A percentile compares a stretch with the other conserved stretches of the same genome.
Evolutionary conservation across 768 basidiomycete species (phyloP).

Genomic region (Rhodotorula kratochvilovae): DNA sequence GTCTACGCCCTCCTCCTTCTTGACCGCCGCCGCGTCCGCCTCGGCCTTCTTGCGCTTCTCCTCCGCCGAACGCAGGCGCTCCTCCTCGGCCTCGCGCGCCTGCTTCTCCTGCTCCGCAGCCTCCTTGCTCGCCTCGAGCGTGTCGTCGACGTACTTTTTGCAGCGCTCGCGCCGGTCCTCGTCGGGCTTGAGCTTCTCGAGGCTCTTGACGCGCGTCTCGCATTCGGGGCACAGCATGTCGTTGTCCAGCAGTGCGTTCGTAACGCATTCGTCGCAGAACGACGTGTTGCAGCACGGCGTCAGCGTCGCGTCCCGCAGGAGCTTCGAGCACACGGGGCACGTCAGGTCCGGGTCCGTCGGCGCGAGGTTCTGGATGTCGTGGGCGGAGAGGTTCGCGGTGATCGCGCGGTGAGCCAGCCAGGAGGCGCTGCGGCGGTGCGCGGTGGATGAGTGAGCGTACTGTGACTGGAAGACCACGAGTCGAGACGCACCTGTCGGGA

Average conservation of each 20-base stretch:
- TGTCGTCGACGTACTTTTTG: constrained; percentile 69
- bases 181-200: constrained; percentile 80
- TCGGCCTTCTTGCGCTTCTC: constrained; percentile 18
- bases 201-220: constrained; percentile 74
- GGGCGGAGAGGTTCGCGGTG: constrained; percentile 72
- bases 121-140: constrained; percentile 49
- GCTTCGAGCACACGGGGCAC: constrained; percentile 87
- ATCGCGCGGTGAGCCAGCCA: constrained; percentile 82
- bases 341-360: constrained; percentile 73
- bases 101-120: constrained; percentile 36
- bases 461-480: neutral
- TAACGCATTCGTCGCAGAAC: constrained; percentile 97
- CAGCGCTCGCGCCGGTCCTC: constrained; percentile 73
- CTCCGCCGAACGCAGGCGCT: constrained; percentile 43
- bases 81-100: constrained; percentile 56
- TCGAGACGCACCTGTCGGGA: constrained; percentile 73
- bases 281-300: constrained; percentile 87
- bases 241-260: constrained; percentile 85
- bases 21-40: constrained; percentile 45
- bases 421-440: constrained; percentile 60
- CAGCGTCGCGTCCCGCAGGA: constrained; percentile 88
- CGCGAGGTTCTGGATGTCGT: constrained; percentile 75
- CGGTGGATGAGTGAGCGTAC: neutral
- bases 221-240: constrained; percentile 93
- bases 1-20: constrained; percentile 50